A percentile compares a stretch with the other conserved stretches of the same genome.
These are phyloP conservation scores for Thermothelomyces thermophilus DNA, from an alignment of 2,329 filamentous ascomycete genomes.

Conservation along the genomic window DNA sequence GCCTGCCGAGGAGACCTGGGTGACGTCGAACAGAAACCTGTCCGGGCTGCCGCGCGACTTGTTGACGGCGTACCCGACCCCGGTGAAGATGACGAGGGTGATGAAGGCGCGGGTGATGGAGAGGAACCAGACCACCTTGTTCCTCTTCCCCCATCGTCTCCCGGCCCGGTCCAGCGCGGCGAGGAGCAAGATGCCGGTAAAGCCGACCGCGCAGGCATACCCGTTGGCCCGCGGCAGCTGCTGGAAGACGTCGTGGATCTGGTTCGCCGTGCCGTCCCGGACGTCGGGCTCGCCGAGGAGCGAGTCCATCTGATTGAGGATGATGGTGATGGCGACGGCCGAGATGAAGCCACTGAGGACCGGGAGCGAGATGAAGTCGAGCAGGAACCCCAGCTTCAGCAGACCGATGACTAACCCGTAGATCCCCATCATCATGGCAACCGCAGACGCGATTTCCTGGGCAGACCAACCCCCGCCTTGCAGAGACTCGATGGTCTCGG, in stretches of 20 bases:
- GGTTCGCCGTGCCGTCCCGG: slow-evolving; percentile 46
- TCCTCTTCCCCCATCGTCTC: slow-evolving; percentile 51
- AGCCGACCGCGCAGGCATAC: slow-evolving; percentile 52
- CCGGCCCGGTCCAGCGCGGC: slow-evolving; percentile 51
- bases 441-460: slow-evolving; percentile 52
- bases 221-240: slow-evolving; percentile 51
- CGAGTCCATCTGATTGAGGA: slow-evolving; percentile 56
- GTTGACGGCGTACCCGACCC: slow-evolving; percentile 58
- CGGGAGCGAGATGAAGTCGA: slow-evolving; percentile 60
- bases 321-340: slow-evolving; percentile 58
- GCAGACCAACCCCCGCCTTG: slow-evolving; percentile 43
- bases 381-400: slow-evolving; percentile 56
- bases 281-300: slow-evolving; percentile 50
- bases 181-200: slow-evolving; percentile 51
- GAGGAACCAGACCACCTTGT: slow-evolving; percentile 51
- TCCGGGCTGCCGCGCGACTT: slow-evolving; percentile 35
- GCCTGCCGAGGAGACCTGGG: slow-evolving; percentile 50
- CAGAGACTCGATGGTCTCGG: slow-evolving; percentile 51
- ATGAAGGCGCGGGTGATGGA: slow-evolving; percentile 56
- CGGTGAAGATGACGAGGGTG: slow-evolving; percentile 54
- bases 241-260: slow-evolving; percentile 53
- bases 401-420: slow-evolving; percentile 54
- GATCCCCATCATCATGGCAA: slow-evolving; percentile 58
- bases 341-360: slow-evolving; percentile 61
- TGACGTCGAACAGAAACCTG: slow-evolving; percentile 50